phyloP scores from a whole-genome alignment of 257 asterid genomes.

The Parsonsia alboflavescens region DNA sequence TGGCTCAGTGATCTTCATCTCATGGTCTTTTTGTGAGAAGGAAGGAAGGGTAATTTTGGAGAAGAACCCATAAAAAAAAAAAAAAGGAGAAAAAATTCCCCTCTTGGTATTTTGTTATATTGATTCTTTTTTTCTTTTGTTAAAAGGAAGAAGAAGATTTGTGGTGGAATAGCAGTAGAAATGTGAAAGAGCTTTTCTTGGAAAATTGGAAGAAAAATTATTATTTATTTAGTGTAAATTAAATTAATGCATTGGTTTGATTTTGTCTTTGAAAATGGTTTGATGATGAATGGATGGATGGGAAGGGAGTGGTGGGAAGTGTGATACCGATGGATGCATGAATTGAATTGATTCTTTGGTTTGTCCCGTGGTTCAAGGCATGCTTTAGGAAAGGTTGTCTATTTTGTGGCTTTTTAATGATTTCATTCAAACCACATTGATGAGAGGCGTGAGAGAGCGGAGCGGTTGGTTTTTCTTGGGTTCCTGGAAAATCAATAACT shows the following conservation, averaged over 20 bases:
- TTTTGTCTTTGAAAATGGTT: too few species aligned
- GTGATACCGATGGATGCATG: not conserved
- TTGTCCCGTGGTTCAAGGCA: conserved; percentile 61
- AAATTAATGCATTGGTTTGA: not conserved
- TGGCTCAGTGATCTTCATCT: conserved; percentile 9
- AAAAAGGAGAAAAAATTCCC: too few species aligned
- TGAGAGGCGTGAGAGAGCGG: conserved; percentile 23
- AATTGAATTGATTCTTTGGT: not conserved
- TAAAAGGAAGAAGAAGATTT: not conserved
- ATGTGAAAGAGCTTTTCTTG: not conserved
- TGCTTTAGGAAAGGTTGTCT: conserved; percentile 36
- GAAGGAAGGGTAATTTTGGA: not conserved
- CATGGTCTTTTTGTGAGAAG: not conserved
- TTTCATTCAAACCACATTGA: conserved; percentile 28
- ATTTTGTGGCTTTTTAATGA: conserved; percentile 28
- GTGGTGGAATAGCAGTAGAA: not conserved
- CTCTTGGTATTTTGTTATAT: not conserved
- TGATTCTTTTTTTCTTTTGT: not conserved
- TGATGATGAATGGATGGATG: too few species aligned
- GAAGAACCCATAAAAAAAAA: not conserved
- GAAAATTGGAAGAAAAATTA: not conserved
- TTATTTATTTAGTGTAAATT: not conserved
- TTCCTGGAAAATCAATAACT: not conserved
- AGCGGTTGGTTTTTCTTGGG: not conserved
- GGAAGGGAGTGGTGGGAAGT: not conserved